A percentile compares a stretch with the other conserved stretches of the same genome.
These are phyloP conservation scores for Hemerocallis citrina DNA, from an alignment of 106 monocot species.

Conservation along the genomic window DNA sequence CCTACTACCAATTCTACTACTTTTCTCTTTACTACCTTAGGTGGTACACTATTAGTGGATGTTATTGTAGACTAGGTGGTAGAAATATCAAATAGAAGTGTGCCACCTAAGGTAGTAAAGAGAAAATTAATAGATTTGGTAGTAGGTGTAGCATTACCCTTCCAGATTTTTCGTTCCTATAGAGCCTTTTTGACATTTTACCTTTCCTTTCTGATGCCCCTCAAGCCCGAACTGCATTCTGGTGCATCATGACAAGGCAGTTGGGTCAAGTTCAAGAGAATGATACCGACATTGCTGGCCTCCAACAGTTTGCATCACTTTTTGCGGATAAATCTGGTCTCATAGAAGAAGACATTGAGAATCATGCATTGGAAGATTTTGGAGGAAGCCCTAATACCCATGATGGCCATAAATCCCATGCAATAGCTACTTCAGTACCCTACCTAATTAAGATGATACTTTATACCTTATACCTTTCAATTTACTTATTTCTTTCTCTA, in stretches of 20 bases:
- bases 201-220: slow-evolving; percentile 58
- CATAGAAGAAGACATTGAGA: slow-evolving; percentile 55
- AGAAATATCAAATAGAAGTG: too few relatives aligned
- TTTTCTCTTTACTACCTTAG: too few relatives aligned
- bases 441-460: background rate
- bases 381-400: slow-evolving; percentile 2
- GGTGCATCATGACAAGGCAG: slow-evolving; percentile 54
- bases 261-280: slow-evolving; percentile 34
- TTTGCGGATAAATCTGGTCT: slow-evolving; percentile 37
- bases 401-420: slow-evolving; percentile 12
- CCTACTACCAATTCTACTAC: too few relatives aligned
- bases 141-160: too few relatives aligned
- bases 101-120: too few relatives aligned
- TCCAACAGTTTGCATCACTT: slow-evolving; percentile 28
- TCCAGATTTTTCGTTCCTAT: slow-evolving; percentile 52
- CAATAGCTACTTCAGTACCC: slow-evolving; percentile 46
- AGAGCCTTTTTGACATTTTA: slow-evolving; percentile 63
- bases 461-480: background rate
- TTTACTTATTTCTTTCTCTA: background rate
- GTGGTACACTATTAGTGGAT: too few relatives aligned
- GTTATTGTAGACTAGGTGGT: too few relatives aligned
- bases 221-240: slow-evolving; percentile 56
- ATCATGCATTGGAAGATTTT: slow-evolving; percentile 16
- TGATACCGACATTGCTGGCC: background rate
- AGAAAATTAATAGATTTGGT: too few relatives aligned